Evolutionary conservation across 495 filamentous ascomycete species (phyloP), one percentile per base, ranked within the genome.

Genomic region (Annulohypoxylon stygium): DNA sequence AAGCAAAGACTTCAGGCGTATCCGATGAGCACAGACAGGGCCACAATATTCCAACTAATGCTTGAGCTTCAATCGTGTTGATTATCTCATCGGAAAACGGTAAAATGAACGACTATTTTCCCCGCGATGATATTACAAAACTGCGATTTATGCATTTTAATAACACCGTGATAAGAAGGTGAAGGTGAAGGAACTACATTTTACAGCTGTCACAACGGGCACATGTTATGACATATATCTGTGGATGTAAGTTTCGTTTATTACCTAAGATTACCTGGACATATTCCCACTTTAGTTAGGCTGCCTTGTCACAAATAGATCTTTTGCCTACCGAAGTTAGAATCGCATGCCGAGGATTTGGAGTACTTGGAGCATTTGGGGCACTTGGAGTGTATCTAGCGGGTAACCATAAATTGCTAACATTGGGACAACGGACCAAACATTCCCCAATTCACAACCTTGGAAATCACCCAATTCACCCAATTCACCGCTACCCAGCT

Each of bases 191-290:
- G 11, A 39, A 39, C 9, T 10, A 11, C 8, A 12, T 12, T 39
- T 39, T 12, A 30, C 23, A 26, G 11, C 23, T 50, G n/a, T 45
- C n/a, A 47, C n/a, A 47, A 39, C n/a, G 43, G 1, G 30, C 30
- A 47, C 43, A 14, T 47, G 8, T 51, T 9, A 25, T 25, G 10
- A 26, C 48, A 51, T 14, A 26, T 50, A 11, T 58, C 2, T 37
- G 9, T 48, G 33, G 33, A 34, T 48, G 33, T 33, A 41, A 39
- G 57, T 39, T 12, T 54, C 16, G 61, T 39, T 48, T 59, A 66
- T 71, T 70, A 71, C 63, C 69, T 67, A 72, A 72, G 47, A 67
- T 58, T 37, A 33, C 58, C 57, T 57, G 30, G 18, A 16, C n/a
- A 18, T 36, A 50, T 61, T 25, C 45, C 61, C n/a, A 20, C 48